phyloP scores from a whole-genome alignment of 2,329 filamentous ascomycete species.

The Pseudocercospora eumusae region DNA sequence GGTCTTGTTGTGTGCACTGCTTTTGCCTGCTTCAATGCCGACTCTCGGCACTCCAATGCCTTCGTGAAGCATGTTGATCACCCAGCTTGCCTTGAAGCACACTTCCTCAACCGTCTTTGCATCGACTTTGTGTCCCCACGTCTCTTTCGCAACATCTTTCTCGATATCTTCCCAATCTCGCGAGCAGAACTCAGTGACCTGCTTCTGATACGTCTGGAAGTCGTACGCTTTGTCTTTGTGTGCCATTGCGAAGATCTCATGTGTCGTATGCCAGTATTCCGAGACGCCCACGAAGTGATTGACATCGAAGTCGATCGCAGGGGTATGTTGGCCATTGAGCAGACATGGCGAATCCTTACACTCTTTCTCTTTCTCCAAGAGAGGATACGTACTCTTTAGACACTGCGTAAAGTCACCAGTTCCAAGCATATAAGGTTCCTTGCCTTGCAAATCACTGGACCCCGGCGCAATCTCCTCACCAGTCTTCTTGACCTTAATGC shows the following conservation, averaged over 20 bases:
- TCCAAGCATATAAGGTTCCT: slow-evolving; percentile 66
- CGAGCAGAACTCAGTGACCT: slow-evolving; percentile 81
- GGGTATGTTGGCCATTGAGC: slow-evolving; percentile 86
- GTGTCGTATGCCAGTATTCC: slow-evolving; percentile 98
- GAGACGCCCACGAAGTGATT: slow-evolving; percentile 98
- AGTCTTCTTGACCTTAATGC: slow-evolving; percentile 71
- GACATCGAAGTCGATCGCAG: slow-evolving; percentile 92
- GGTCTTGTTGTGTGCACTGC: slow-evolving; percentile 66
- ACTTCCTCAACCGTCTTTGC: slow-evolving; percentile 76
- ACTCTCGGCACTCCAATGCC: slow-evolving; percentile 90
- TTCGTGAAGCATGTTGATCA: slow-evolving; percentile 94
- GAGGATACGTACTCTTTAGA: slow-evolving; percentile 74
- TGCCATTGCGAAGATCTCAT: slow-evolving; percentile 81
- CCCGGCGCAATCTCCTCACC: slow-evolving; percentile 60
- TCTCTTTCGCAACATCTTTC: slow-evolving; percentile 62
- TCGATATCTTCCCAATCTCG: slow-evolving; percentile 79
- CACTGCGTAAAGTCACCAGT: slow-evolving; percentile 89
- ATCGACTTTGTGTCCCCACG: slow-evolving; percentile 75
- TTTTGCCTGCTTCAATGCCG: slow-evolving; percentile 63
- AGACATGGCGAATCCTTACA: slow-evolving; percentile 84
- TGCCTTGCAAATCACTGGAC: slow-evolving; percentile 45
- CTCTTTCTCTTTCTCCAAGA: slow-evolving; percentile 84
- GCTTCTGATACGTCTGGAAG: slow-evolving; percentile 81
- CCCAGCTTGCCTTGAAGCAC: slow-evolving; percentile 97
- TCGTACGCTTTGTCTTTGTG: slow-evolving; percentile 82